These are phyloP conservation scores for Colletotrichum horii DNA, from an alignment of 2,329 filamentous ascomycete species.

Conservation along the genomic window DNA sequence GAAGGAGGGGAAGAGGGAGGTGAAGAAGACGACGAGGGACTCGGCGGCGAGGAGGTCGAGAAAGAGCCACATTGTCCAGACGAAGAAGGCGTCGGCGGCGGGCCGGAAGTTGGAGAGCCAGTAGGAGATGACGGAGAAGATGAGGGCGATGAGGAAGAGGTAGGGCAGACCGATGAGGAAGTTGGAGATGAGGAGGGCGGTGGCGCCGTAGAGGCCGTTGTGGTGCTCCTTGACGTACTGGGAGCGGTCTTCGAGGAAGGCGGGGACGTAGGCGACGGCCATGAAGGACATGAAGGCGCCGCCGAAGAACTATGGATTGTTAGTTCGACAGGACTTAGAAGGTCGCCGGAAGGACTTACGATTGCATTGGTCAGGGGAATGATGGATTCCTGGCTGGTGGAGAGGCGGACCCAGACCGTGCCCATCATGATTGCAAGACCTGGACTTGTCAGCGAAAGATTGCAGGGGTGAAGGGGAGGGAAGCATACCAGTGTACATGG, in stretches of 20 bases:
- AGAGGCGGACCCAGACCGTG: constrained; percentile 81
- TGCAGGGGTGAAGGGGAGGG: neutral
- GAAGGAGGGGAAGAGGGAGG: constrained; percentile 77
- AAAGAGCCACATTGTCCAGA: constrained; percentile 84
- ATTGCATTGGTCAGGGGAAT: constrained; percentile 85
- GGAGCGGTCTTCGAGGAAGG: constrained; percentile 79
- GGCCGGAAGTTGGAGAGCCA: constrained; percentile 81
- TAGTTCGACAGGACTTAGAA: neutral
- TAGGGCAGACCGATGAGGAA: constrained; percentile 84
- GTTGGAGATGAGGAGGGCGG: constrained; percentile 77
- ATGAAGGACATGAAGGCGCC: constrained; percentile 81
- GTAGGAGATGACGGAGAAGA: constrained; percentile 80
- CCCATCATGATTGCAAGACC: constrained; percentile 85
- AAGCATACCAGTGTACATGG: constrained; percentile 66
- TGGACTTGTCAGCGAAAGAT: constrained; percentile 44
- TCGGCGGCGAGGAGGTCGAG: constrained; percentile 84
- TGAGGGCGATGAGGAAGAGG: constrained; percentile 76
- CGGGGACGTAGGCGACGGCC: constrained; percentile 84
- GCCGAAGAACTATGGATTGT: constrained; percentile 61
- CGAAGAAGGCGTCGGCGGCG: constrained; percentile 71
- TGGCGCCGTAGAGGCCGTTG: constrained; percentile 81
- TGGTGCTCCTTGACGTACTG: constrained; percentile 78
- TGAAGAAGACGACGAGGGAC: constrained; percentile 79
- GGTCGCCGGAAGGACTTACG: neutral
- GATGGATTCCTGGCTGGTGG: constrained; percentile 73